phyloP scores from a whole-genome alignment of 2,329 filamentous ascomycete species.

The Pseudohalonectria lignicola region DNA sequence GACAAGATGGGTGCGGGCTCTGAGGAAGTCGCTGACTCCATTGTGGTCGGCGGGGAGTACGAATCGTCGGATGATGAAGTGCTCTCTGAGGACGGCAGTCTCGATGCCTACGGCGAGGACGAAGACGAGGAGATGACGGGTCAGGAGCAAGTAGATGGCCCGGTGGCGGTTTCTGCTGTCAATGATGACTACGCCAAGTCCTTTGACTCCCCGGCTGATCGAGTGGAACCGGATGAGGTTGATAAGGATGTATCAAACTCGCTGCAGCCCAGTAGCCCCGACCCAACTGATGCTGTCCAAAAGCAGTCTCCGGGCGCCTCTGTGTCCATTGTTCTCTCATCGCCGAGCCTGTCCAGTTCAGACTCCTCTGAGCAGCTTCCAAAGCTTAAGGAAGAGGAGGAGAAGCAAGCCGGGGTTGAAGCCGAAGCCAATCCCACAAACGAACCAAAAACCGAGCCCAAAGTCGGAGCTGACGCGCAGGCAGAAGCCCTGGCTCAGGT shows the following conservation, averaged over 20 bases:
- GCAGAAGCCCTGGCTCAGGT: neutral
- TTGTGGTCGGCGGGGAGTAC: conserved; percentile 1
- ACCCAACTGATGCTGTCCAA: conserved; percentile 3
- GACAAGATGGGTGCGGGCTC: too few relatives aligned
- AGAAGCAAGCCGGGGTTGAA: neutral
- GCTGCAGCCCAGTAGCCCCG: neutral
- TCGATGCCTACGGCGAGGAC: conserved; percentile 34
- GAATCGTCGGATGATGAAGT: conserved; percentile 17
- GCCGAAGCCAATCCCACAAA: neutral
- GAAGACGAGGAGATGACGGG: conserved; percentile 15
- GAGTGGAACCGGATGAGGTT: neutral
- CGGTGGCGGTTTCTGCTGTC: conserved; percentile 13
- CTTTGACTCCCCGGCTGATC: conserved; percentile 30
- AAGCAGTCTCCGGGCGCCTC: neutral
- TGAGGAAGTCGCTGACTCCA: too few relatives aligned
- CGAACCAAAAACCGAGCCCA: too few relatives aligned
- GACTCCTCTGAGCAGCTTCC: neutral
- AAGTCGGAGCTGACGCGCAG: too few relatives aligned
- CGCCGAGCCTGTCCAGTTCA: neutral
- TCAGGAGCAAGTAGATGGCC: conserved; percentile 14
- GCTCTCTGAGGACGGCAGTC: conserved; percentile 33
- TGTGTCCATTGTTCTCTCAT: neutral
- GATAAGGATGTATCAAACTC: conserved; percentile 5
- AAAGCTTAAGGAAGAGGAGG: neutral
- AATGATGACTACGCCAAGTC: conserved; percentile 40